A percentile compares a stretch with the other conserved stretches of the same genome.
phyloP scores from a whole-genome alignment of 495 filamentous ascomycete species.

The Lophium mytilinum region DNA sequence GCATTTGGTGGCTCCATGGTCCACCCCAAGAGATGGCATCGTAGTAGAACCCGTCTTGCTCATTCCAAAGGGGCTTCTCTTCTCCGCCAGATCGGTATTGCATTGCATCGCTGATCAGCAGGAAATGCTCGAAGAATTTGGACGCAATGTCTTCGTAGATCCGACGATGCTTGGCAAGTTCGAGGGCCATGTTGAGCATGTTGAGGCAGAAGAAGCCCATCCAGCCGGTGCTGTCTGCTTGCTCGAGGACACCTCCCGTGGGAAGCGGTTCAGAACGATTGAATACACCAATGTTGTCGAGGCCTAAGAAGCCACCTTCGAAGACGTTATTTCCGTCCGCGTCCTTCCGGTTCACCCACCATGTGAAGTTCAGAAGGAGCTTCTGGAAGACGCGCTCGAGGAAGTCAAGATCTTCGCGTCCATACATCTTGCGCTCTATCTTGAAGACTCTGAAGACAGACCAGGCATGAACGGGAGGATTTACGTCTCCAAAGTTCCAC shows the following conservation, averaged over 20 bases:
- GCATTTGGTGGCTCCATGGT: slow-evolving; percentile 85
- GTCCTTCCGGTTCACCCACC: slow-evolving; percentile 98
- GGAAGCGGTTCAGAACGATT: slow-evolving; percentile 96
- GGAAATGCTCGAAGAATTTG: slow-evolving; percentile 98
- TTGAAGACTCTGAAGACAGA: slow-evolving; percentile 92
- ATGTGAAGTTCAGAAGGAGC: slow-evolving; percentile 90
- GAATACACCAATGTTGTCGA: slow-evolving; percentile 96
- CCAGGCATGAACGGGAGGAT: slow-evolving; percentile 95
- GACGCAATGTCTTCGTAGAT: slow-evolving; percentile 97
- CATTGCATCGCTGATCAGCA: slow-evolving; percentile 97
- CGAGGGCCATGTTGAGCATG: slow-evolving; percentile 94
- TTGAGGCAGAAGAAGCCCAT: slow-evolving; percentile 94
- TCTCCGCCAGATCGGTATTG: slow-evolving; percentile 73
- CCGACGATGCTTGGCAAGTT: slow-evolving; percentile 89
- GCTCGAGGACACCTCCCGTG: slow-evolving; percentile 85
- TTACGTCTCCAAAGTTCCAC: slow-evolving; percentile 98
- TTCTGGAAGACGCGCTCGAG: slow-evolving; percentile 96
- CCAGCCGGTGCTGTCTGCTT: slow-evolving; percentile 96
- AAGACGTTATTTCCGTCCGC: slow-evolving; percentile 91
- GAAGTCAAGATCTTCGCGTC: slow-evolving; percentile 88
- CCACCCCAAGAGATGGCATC: slow-evolving; percentile 95
- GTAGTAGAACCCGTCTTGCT: slow-evolving; percentile 93
- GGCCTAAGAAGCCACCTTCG: slow-evolving; percentile 90
- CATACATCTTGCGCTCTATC: slow-evolving; percentile 95
- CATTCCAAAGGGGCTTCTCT: slow-evolving; percentile 87